Evolutionary conservation across 768 basidiomycete species (phyloP), one percentile per base, ranked within the genome.

Genomic region (Boletellus emodensis): DNA sequence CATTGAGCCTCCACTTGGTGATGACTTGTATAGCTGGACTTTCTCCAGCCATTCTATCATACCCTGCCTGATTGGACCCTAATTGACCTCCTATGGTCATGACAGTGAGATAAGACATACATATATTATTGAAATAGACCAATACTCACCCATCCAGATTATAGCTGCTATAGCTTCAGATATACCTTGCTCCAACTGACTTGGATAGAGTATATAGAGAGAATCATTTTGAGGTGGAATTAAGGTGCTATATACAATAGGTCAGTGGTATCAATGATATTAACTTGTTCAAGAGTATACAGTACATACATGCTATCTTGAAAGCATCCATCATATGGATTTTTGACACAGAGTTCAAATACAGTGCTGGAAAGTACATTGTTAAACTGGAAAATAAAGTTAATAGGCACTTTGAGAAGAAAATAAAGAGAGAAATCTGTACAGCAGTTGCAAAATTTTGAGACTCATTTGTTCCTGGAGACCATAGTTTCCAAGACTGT

Each of bases 401-500:
- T 3, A 3, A 24, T 6, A 24, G 24, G 9, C 2, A 14, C 30
- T 20, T 54, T 52, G 7, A 1, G 0, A 14, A 0, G 1, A n/a
- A n/a, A n/a, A n/a, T n/a, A 24, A 24, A 24, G 6, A 24, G 6
- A 24, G 24, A 24, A 6, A 24, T 24, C 24, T 24, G 24, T 24
- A 24, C 24, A 24, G 24, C 24, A 24, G 3, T 24, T 24, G 24
- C 24, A 24, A 24, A 24, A 24, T 46, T 10, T 18, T 10, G 2
- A 4, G 26, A 22, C 1, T 6, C 20, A 15, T 6, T 3, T 11
- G 24, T 10, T 12, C 1, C 20, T 51, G 44, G 40, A 18, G 49
- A n/a, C 42, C 46, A 61, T 9, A 58, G 10, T 1, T 46, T 28
- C 60, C 59, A 61, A 9, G 34, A 2, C 28, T 24, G 15, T 32